Evolutionary conservation across 441 rosid species (phyloP), one percentile per base, ranked within the genome.

Genomic region (Populus tomentosa): DNA sequence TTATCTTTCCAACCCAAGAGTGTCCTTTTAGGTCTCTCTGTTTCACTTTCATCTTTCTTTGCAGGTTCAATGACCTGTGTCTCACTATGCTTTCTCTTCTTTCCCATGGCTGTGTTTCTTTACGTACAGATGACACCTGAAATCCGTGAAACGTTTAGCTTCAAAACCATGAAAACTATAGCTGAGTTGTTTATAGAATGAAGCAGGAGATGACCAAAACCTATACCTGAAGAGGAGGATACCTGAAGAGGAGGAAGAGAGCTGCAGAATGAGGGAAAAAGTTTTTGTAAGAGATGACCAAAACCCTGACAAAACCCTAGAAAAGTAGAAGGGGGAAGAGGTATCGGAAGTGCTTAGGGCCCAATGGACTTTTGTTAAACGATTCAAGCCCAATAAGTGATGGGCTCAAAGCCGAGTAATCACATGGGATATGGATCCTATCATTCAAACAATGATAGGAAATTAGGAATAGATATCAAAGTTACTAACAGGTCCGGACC

Each of bases 1-100:
- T 89, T 88, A 59, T 90, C 94, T 87, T 94, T 94, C 98, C 97
- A 94, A 2, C 99, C 98, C 26, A 94, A 73, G 3, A 96, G 88
- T 26, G 97, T 91, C 67, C 98, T 82, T 21, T 90, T 85, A 1
- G 98, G 98, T 77, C 97, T 82, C 85, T 89, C 95, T 1, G 84
- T 82, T 24, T 87, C 90, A 73, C 68, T 35, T 6, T 89, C 96
- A n/a, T 89, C 90, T 75, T 89, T 83, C 82, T 83, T 87, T 71
- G 81, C 59, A 72, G 84, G 77, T 8, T 74, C 89, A 30, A 76
- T 71, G 28, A 73, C 82, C 77, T 79, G 81, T 6, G 85, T 81
- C 79, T 94, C 99, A 28, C 86, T 86, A 20, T 85, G 94, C 85
- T 94, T 96, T 76, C 99, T 83, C 87, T 94, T 96, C 88, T 83